Evolutionary conservation across 129 eudicot genomes (phyloP), one percentile per base, ranked within the genome.

Genomic region (Chrysanthemum seticuspe): DNA sequence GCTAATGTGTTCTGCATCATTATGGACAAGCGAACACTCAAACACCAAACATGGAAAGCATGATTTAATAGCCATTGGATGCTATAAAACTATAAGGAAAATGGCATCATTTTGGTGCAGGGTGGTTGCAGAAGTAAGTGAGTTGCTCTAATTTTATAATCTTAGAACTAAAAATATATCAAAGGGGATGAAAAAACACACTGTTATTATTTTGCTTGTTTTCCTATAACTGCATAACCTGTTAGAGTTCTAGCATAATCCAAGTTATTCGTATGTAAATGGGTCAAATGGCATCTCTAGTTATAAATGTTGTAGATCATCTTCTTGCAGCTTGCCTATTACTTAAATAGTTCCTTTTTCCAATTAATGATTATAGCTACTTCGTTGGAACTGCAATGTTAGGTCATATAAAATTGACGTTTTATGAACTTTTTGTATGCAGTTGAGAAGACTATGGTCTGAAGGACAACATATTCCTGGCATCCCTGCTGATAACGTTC

Each of bases 401-500:
- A 23, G 19, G 18, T 56, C 3, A 18, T 29, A 3, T 29, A 15
- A 34, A 34, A 53, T 40, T 16, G 25, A 51, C 50, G 36, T 4
- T 2, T 53, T 74, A n/a, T 74, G 29, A 71, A 36, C 66, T 18
- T 79, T 64, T 69, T 45, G 25, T 72, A 31, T 86, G 86, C 89
- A 94, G 97, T 31, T 94, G 76, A 86, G 97, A 85, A 83, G 91
- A 84, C 86, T 88, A 54, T 94, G 98, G 97, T 82, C 80, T 55
- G 98, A 87, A 80, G 96, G 88, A 70, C 92, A 77, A 74, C 89
- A 90, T 76, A 81, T 94, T 70, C 97, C 96, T 18, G 93, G 98
- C 25, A 23, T 23, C 25, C 25, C 25, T 1, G 25, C 25, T 1
- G 25, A 23, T 75, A 83, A 81, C 65, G 72, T 73, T 75, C 97